Evolutionary conservation across 2,329 filamentous ascomycete genomes (phyloP), one percentile per base, ranked within the genome.

Genomic region (Hypoxylon sp.): DNA sequence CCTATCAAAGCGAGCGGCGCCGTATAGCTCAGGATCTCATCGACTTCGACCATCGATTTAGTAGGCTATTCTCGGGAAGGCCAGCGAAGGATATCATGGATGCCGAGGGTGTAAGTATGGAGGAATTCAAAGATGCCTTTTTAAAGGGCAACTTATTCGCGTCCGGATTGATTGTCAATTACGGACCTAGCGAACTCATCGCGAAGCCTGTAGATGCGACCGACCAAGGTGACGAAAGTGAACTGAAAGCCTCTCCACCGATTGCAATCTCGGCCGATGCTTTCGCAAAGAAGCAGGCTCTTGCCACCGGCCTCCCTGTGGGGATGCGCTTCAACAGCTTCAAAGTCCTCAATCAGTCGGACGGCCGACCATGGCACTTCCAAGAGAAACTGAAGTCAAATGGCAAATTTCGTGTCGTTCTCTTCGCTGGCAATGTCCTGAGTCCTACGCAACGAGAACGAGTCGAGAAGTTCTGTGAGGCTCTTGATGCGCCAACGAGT

Each of bases 1-100:
- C 85, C 0, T 89, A 89, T 66, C 79, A 85, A 50, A 71, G 71
- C 2, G 87, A 89, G 72, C 81, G 91, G 4, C 83, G 85, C 5
- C 82, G 81, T 7, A 86, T 92, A 1, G 91, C 91, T 0, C 83
- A 89, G 69, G 86, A 90, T 42, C 84, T 93, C 0, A 92, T 94
- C 67, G 82, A 85, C 6, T 90, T 91, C 67, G 89, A 91, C 73
- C 85, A 87, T 64, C 83, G 81, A 37, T 88, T 89, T 70, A 85
- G 84, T 4, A 80, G 84, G 1, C 80, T 90, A 0, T 90, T 90
- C 76, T 85, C 85, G 1, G 71, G 71, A 13, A 64, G 69, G 13
- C 71, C 71, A 46, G 71, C 71, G 2, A 72, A 72, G 31, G 71
- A 72, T 31, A 25, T 70, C 14, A 69, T 72, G 79, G 88, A 91